These are phyloP conservation scores for Picea glauca DNA, from an alignment of 75 land plant species.

Conservation along the genomic window DNA sequence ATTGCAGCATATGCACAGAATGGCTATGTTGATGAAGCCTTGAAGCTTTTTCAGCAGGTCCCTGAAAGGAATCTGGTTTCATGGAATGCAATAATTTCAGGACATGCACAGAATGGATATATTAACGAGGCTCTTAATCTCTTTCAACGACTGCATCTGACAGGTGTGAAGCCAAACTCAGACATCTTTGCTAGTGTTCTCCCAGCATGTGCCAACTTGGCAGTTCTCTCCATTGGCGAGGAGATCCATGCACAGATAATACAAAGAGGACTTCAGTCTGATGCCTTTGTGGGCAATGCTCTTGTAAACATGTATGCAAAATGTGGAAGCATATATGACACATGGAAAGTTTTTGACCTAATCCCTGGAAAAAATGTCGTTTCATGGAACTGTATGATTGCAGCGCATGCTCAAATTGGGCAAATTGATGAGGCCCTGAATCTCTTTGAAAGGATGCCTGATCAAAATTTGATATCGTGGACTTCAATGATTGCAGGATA, in stretches of 20 bases:
- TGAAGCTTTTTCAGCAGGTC: constrained; percentile 25
- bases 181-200: no score
- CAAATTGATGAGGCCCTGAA: constrained; percentile 23
- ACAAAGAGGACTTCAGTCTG: constrained; percentile 13
- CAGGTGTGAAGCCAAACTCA: no score
- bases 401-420: constrained; percentile 19
- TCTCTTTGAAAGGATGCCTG: constrained; percentile 40
- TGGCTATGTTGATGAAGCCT: constrained; percentile 50
- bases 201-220: no score
- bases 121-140: no score
- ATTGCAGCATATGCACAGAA: constrained; percentile 53
- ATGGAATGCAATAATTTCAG: no score
- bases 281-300: constrained; percentile 16
- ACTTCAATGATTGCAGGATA: constrained; percentile 20
- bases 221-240: constrained; percentile 6
- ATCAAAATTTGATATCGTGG: constrained; percentile 26
- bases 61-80: no score
- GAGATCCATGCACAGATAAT: constrained; percentile 27
- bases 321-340: constrained; percentile 6
- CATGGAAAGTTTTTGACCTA: constrained; percentile 17
- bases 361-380: constrained; percentile 19
- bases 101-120: no score
- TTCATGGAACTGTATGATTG: constrained; percentile 26
- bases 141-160: no score
- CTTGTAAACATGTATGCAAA: constrained; percentile 26